Conservation (phyloP, 305 asterid genomes). For the Ajuga reptans region DNA sequence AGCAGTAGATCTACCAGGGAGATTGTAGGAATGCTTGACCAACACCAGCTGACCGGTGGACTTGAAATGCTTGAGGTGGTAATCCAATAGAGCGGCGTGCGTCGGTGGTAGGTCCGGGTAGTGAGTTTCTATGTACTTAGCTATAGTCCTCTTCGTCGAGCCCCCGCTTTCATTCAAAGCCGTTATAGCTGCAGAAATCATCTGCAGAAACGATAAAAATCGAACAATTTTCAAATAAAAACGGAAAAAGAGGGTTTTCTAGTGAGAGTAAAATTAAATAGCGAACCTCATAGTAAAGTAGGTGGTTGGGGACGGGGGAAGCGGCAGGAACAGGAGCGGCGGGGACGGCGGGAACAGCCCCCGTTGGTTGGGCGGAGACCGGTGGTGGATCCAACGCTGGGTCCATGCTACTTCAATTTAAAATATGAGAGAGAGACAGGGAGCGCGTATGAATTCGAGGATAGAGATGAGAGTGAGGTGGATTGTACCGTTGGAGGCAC, state of each 20-base stretch:
- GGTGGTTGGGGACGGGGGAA: slow-evolving; percentile 31
- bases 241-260: not conserved
- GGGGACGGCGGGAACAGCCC: slow-evolving; percentile 13
- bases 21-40: slow-evolving; percentile 67
- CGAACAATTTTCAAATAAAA: not conserved
- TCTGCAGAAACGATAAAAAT: slow-evolving; percentile 32
- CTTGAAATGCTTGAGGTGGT: slow-evolving; percentile 50
- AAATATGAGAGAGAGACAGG: slow-evolving; percentile 22
- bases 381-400: slow-evolving; percentile 40
- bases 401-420: slow-evolving; percentile 32
- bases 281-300: slow-evolving; percentile 56
- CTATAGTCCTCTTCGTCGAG: slow-evolving; percentile 64
- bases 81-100: slow-evolving; percentile 46
- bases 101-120: slow-evolving; percentile 45
- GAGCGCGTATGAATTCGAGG: slow-evolving; percentile 23
- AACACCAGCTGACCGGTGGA: slow-evolving; percentile 42
- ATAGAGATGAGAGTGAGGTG: slow-evolving; percentile 31
- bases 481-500: slow-evolving; percentile 37
- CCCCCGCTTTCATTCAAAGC: slow-evolving; percentile 60
- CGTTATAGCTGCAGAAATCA: slow-evolving; percentile 63
- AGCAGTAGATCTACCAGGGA: slow-evolving; percentile 42
- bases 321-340: slow-evolving; percentile 27
- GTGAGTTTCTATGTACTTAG: slow-evolving; percentile 46
- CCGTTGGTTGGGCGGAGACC: slow-evolving; percentile 25
- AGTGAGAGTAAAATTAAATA: not conserved